Evolutionary conservation across 1,284 basidiomycete genomes (phyloP), one percentile per base, ranked within the genome.

Genomic region (Ceraceosorus bombacis): DNA sequence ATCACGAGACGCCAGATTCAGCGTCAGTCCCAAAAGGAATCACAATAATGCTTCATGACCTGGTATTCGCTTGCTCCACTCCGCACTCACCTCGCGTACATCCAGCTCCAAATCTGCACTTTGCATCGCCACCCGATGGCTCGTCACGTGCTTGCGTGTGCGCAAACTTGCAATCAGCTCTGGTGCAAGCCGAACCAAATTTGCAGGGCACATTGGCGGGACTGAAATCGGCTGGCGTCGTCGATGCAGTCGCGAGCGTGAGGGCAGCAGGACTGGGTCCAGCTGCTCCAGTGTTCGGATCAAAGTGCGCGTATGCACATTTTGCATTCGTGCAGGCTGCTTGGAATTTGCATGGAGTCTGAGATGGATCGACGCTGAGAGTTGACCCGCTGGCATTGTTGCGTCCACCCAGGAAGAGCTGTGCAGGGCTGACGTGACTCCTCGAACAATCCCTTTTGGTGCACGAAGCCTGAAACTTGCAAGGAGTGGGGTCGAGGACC

Each of bases 391-490:
- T 27, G 4, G 15, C 7, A 54, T 54, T 39, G 52, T 52, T 13
- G 51, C 49, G 27, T 57, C 9, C 39, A 40, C 41, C 38, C 2
- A 68, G 17, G 39, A 72, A 61, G 6, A 64, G 54, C 9, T 71
- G 63, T 2, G 75, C 71, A 1, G 75, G 75, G 27, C 64, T 68
- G 27, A 74, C 69, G 57, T 77, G 75, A 52, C 69, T 70, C n/a
- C 60, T 48, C 5, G 64, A 65, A 53, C 75, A 77, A 9, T 74
- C 74, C 37, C 60, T 67, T 58, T 73, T 69, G 1, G 55, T 63
- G 55, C 75, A 77, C 1, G 48, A 40, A 0, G 67, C 62, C 38
- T 70, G 69, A 49, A 58, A 69, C 5, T 59, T 60, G 51, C 75
- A 77, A 7, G 63, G 58, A n/a, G 71, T 65, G 51, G 69, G 53